Evolutionary conservation across 805 yeast species (phyloP).

Genomic region (Hagleromyces aurorensis): DNA sequence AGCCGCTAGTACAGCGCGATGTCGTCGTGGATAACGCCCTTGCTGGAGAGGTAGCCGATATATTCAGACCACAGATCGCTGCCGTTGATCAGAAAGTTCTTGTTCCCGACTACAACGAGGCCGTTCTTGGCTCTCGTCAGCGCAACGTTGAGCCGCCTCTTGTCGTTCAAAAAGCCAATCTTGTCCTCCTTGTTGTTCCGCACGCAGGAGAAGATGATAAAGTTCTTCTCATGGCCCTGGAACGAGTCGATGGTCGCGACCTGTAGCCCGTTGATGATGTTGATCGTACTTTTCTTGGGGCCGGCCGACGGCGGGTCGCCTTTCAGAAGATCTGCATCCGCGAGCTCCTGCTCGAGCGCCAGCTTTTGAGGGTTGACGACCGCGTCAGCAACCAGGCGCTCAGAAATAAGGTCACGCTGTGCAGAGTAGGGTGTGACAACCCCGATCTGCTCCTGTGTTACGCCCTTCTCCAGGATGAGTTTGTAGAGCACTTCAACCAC

Average conservation of each 20-base stretch:
- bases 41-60: constrained; percentile 34
- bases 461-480: constrained; percentile 47
- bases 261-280: constrained; percentile 37
- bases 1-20: too few species aligned
- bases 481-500: constrained; percentile 42
- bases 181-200: constrained; percentile 48
- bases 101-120: constrained; percentile 54
- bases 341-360: constrained; percentile 44
- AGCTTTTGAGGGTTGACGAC: constrained; percentile 48
- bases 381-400: constrained; percentile 39
- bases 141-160: constrained; percentile 62
- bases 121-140: constrained; percentile 63
- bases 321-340: constrained; percentile 49
- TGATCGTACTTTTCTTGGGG: constrained; percentile 20
- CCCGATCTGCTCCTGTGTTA: constrained; percentile 46
- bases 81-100: constrained; percentile 39
- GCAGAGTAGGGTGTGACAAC: constrained; percentile 72
- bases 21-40: constrained; percentile 26
- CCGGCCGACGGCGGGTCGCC: constrained; percentile 17
- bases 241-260: constrained; percentile 76
- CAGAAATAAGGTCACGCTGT: constrained; percentile 57
- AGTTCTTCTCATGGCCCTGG: constrained; percentile 86
- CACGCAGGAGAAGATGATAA: constrained; percentile 70
- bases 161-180: constrained; percentile 57
- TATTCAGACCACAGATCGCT: constrained; percentile 45